Evolutionary conservation across 208 protist genomes (phyloP).

Genomic region (Acanthamoeba royreba): DNA sequence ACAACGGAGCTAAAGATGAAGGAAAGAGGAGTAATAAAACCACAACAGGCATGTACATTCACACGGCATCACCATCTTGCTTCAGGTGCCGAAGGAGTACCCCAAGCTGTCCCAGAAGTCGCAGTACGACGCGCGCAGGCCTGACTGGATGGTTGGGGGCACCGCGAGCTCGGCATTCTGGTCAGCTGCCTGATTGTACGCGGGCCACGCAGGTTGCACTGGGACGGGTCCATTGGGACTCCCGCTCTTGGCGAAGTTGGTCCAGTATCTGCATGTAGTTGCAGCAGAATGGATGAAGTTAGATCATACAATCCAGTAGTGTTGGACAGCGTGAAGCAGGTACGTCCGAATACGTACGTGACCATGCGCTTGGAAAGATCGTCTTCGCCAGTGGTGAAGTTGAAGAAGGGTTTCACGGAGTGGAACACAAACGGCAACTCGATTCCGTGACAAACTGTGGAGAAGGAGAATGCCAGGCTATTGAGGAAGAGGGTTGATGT

Average conservation of each 20-base stretch:
- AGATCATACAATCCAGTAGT: not conserved
- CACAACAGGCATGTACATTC: too few species aligned
- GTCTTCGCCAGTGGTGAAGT: not conserved
- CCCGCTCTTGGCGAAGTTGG: slow-evolving; percentile 34
- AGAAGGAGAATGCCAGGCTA: not conserved
- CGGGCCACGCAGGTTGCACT: slow-evolving; percentile 29
- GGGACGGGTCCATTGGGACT: slow-evolving; percentile 45
- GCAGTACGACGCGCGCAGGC: not conserved
- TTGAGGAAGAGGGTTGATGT: not conserved
- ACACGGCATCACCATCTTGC: too few species aligned
- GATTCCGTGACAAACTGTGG: slow-evolving; percentile 48
- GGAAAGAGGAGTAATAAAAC: too few species aligned
- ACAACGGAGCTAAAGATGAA: too few species aligned
- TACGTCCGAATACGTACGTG: not conserved
- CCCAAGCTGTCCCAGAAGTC: not conserved
- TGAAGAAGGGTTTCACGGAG: not conserved
- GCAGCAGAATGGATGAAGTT: not conserved
- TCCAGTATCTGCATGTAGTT: slow-evolving; percentile 52
- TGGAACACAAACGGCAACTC: slow-evolving; percentile 60
- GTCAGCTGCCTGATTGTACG: not conserved
- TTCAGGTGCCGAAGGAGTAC: not conserved
- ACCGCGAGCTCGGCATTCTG: not conserved
- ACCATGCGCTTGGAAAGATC: not conserved
- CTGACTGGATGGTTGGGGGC: not conserved
- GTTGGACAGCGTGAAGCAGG: not conserved